Conservation (phyloP, 2,329 filamentous ascomycete species). For the Aspergillus felis region DNA sequence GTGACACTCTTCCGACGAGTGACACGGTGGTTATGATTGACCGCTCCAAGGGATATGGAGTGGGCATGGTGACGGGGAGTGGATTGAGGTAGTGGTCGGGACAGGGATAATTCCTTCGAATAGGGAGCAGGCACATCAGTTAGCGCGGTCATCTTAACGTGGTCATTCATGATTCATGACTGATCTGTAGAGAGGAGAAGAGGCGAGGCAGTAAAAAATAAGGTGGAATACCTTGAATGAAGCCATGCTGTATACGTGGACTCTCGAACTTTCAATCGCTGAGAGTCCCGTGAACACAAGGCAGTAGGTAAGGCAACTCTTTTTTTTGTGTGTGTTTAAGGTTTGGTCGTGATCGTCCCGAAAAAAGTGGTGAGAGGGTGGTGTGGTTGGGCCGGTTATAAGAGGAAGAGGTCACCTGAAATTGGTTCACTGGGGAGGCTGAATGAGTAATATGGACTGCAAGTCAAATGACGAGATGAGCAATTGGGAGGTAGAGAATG, state of each 20-base stretch:
- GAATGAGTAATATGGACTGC: neutral
- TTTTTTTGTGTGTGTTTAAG: neutral
- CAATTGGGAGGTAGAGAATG: slow-evolving; percentile 5
- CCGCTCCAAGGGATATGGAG: slow-evolving; percentile 70
- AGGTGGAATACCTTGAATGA: slow-evolving; percentile 35
- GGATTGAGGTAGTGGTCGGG: slow-evolving; percentile 64
- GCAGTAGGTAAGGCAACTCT: neutral
- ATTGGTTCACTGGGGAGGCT: neutral
- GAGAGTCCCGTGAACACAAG: slow-evolving; percentile 18
- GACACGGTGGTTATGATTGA: slow-evolving; percentile 79
- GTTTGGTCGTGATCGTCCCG: neutral
- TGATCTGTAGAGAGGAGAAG: neutral
- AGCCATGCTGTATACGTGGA: slow-evolving; percentile 31
- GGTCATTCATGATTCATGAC: neutral
- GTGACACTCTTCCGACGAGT: slow-evolving; percentile 91
- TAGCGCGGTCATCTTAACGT: slow-evolving; percentile 11
- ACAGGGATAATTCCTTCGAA: slow-evolving; percentile 47
- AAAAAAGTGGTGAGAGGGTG: slow-evolving; percentile 7
- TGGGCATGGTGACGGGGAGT: slow-evolving; percentile 76
- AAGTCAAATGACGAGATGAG: neutral
- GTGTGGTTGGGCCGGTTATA: slow-evolving; percentile 7
- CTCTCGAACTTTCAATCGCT: slow-evolving; percentile 28
- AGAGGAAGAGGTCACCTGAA: neutral
- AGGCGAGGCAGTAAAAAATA: neutral
- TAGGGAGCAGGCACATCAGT: slow-evolving; percentile 13